Conservation (phyloP, 148 eudicot species). For the Chenopodium formosanum region DNA sequence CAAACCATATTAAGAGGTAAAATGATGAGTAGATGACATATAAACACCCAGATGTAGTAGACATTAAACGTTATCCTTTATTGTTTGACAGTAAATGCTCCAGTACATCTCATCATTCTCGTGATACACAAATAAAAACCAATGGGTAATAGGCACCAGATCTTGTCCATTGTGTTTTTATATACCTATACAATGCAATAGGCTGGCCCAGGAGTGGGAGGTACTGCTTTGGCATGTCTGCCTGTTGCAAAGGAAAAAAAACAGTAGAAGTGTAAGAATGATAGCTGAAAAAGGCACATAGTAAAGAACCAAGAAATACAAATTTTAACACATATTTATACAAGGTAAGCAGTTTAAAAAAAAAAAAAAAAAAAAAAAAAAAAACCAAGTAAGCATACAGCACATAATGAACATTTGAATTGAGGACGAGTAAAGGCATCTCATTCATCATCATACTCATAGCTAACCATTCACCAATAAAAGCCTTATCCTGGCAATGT, state of each 20-base stretch:
- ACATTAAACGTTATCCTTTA: not conserved
- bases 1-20: not conserved
- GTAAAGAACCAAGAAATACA: constrained; percentile 5
- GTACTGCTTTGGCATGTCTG: constrained; percentile 99
- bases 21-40: not conserved
- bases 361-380: not conserved
- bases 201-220: constrained; percentile 91
- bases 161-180: constrained; percentile 17
- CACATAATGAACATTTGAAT: not conserved
- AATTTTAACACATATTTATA: not conserved
- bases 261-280: constrained; percentile 32
- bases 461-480: not conserved
- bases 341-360: not conserved
- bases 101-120: not conserved
- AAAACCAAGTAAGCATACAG: not conserved
- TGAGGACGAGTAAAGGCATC: not conserved
- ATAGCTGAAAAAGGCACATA: constrained; percentile 16
- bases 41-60: not conserved
- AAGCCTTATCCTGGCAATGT: not conserved
- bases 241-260: constrained; percentile 55
- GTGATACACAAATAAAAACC: not conserved
- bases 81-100: not conserved
- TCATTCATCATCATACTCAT: not conserved
- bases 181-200: constrained; percentile 92
- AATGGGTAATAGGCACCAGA: constrained; percentile 15